Percentiles rank a stretch among this genome's conserved stretches.
Conservation (phyloP, 1,284 basidiomycete species). For the Leccinum fallax region DNA sequence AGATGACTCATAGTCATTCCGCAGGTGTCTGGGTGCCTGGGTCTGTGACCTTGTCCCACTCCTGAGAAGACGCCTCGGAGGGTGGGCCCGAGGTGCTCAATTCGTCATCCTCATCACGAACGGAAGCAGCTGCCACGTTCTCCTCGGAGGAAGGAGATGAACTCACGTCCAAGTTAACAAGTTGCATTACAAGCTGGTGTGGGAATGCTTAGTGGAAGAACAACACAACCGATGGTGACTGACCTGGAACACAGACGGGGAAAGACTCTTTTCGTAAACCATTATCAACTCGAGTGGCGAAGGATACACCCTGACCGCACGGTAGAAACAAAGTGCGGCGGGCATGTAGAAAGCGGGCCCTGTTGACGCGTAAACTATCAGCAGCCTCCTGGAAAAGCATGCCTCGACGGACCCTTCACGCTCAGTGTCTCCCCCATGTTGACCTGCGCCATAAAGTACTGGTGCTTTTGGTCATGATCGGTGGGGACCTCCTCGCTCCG, state of each 20-base stretch:
- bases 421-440: conserved; percentile 86
- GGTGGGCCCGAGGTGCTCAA: conserved; percentile 68
- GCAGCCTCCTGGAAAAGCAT: background rate
- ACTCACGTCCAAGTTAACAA: conserved; percentile 90
- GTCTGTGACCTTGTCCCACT: conserved; percentile 83
- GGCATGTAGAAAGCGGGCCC: conserved; percentile 77
- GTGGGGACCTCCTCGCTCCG: conserved; percentile 67
- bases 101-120: conserved; percentile 48
- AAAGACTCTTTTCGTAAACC: conserved; percentile 93
- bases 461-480: conserved; percentile 76
- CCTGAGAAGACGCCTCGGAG: conserved; percentile 81
- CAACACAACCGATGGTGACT: conserved; percentile 16
- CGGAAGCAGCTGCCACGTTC: conserved; percentile 31
- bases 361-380: conserved; percentile 35
- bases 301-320: conserved; percentile 93
- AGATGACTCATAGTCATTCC: conserved; percentile 36
- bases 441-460: conserved; percentile 91
- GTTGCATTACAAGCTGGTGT: conserved; percentile 77
- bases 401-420: conserved; percentile 60
- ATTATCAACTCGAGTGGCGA: conserved; percentile 88
- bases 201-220: conserved; percentile 2
- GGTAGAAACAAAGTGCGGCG: conserved; percentile 90
- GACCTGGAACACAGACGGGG: conserved; percentile 84
- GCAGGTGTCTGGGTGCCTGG: conserved; percentile 57
- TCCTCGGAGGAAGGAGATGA: conserved; percentile 46